Evolutionary conservation across 1,139 yeast genomes (phyloP), one percentile per base, ranked within the genome.

Genomic region (Saccharomycopsis crataegensis): DNA sequence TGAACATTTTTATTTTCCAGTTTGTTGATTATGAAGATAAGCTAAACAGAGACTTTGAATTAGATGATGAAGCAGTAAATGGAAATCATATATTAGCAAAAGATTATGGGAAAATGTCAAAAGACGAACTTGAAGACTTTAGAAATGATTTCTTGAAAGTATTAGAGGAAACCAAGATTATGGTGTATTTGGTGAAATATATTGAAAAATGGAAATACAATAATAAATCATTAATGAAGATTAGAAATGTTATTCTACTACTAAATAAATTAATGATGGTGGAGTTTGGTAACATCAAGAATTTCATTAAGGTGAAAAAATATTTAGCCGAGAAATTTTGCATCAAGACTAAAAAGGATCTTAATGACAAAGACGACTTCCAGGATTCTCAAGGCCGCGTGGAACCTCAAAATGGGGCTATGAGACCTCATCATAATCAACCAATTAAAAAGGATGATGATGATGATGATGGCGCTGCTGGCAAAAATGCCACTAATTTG

Each of bases 201-300:
- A 72, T 87, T 11, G 90, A 85, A 57, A 70, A 75, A 52, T 82
- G 94, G 84, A 77, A 89, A 59, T 81, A 89, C 83, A 69, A 67
- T 49, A 67, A 73, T 49, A 62, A 70, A 43, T 55, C 65, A 5
- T 62, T 71, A 11, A 67, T 72, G 72, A 62, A 73, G 51, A 67
- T 79, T 22, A 70, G 95, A 59, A 80, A 83, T 60, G 70, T 83
- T 6, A 69, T 86, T 1, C 62, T 77, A 40, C 60, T 89, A 1
- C 61, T 82, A 1, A 79, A 86, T 72, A 85, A 86, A 61, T 65
- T 83, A 12, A 63, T 88, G 1, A 62, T 83, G 6, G 67, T 83
- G 8, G 80, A 82, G 57, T 79, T 90, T 71, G 98, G 97, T 0
- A 83, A 74, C 56, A 61, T 73, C 1, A 59, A 65, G 0, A 68